Conservation (phyloP, 495 filamentous ascomycete species). For the Hamigera avellanea region DNA sequence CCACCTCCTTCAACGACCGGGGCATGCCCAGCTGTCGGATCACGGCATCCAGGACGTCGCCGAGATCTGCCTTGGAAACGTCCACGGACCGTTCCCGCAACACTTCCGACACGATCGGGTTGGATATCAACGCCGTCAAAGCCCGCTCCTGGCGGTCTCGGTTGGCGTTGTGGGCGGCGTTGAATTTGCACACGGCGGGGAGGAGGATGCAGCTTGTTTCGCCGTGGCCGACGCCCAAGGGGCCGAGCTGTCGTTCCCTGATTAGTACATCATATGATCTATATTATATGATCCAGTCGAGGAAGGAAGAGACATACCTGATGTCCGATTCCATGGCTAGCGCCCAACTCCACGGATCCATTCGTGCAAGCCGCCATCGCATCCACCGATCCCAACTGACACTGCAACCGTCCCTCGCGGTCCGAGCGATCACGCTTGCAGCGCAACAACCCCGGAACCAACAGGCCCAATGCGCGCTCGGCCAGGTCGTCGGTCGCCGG, state of each 20-base stretch:
- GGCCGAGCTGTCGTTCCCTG: constrained; percentile 43
- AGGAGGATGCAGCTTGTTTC: constrained; percentile 56
- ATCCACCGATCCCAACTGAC: constrained; percentile 43
- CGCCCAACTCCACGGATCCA: constrained; percentile 38
- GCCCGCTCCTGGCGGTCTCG: constrained; percentile 33
- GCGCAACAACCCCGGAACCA: constrained; percentile 40
- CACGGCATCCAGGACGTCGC: constrained; percentile 43
- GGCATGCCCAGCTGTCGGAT: constrained; percentile 45
- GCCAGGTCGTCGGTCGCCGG: constrained; percentile 28
- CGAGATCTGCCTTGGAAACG: constrained; percentile 30
- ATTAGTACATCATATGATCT: too few relatives aligned
- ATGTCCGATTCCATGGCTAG: constrained; percentile 57
- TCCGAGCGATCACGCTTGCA: constrained; percentile 34
- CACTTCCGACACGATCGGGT: constrained; percentile 28
- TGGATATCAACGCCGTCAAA: constrained; percentile 35
- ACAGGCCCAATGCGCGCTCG: constrained; percentile 28
- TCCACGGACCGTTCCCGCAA: constrained; percentile 26
- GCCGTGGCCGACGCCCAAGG: constrained; percentile 52
- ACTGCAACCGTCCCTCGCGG: constrained; percentile 35
- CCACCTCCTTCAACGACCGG: constrained; percentile 40
- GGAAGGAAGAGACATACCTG: constrained; percentile 27
- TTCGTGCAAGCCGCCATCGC: constrained; percentile 40
- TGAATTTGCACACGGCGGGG: constrained; percentile 49
- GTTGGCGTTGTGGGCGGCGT: constrained; percentile 37
- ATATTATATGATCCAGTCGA: too few relatives aligned